These are phyloP conservation scores for Eucalyptus victrix DNA, from an alignment of 345 rosid genomes.

Conservation along the genomic window DNA sequence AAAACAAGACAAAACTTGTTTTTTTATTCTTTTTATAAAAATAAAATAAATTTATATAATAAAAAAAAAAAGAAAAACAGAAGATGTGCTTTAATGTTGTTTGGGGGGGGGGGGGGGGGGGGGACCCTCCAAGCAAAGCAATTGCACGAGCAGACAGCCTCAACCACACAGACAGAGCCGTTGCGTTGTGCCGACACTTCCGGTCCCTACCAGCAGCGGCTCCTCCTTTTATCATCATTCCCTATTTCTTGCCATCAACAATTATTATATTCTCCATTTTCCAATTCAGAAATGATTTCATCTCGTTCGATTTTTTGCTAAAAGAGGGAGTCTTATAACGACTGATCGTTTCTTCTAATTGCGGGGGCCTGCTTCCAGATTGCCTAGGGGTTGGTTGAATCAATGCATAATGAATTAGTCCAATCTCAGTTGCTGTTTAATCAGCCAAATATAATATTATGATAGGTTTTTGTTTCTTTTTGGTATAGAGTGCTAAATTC, in stretches of 20 bases:
- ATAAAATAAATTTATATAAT: neutral
- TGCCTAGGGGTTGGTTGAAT: neutral
- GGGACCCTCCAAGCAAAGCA: neutral
- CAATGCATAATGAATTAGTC: neutral
- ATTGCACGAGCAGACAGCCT: neutral
- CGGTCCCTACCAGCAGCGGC: neutral
- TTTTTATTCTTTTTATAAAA: neutral
- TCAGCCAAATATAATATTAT: neutral
- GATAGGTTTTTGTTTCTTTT: neutral
- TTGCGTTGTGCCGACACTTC: neutral
- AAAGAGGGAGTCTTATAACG: neutral
- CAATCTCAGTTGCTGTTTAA: neutral
- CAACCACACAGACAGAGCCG: neutral
- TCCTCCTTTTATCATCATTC: neutral
- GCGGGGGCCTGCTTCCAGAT: neutral
- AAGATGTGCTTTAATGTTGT: neutral
- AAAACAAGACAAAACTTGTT: neutral
- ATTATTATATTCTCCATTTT: neutral
- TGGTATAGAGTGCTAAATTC: neutral
- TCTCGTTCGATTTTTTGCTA: neutral
- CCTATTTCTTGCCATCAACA: neutral
- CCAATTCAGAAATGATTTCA: neutral
- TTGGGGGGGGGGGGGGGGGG: neutral
- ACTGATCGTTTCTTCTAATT: neutral
- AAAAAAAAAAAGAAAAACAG: neutral